A percentile compares a stretch with the other conserved stretches of the same genome.
These are phyloP conservation scores for Blastobotrys parvus DNA, from an alignment of 805 yeast genomes.

Conservation along the genomic window DNA sequence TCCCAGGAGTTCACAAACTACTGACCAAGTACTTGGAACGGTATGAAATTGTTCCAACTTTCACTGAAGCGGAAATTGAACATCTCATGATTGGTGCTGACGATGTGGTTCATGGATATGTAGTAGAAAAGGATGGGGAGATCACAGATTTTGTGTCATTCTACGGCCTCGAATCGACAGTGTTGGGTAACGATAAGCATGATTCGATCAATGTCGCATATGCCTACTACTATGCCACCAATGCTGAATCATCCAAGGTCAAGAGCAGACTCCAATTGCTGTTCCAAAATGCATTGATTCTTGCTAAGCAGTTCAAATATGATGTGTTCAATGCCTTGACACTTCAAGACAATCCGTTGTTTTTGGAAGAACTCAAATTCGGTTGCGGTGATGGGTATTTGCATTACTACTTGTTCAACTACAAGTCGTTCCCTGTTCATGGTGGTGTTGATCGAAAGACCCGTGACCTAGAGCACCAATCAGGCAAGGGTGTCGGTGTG, in stretches of 20 bases:
- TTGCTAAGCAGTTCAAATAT: conserved; percentile 57
- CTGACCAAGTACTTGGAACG: conserved; percentile 55
- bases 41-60: conserved; percentile 66
- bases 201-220: conserved; percentile 77
- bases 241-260: conserved; percentile 33
- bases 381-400: conserved; percentile 91
- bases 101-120: conserved; percentile 67
- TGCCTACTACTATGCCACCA: conserved; percentile 77
- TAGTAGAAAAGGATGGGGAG: conserved; percentile 49
- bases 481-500: conserved; percentile 79
- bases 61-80: conserved; percentile 55
- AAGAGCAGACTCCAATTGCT: conserved; percentile 52
- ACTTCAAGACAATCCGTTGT: conserved; percentile 79
- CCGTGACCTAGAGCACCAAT: conserved; percentile 43
- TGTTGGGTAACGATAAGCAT: conserved; percentile 53
- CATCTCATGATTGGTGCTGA: conserved; percentile 65
- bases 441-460: conserved; percentile 66
- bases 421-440: conserved; percentile 65
- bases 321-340: conserved; percentile 94
- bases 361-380: conserved; percentile 75
- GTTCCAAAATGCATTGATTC: conserved; percentile 65
- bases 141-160: conserved; percentile 88
- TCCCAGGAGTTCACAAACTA: conserved; percentile 53
- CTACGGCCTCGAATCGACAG: conserved; percentile 81
- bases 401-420: conserved; percentile 88